Percentiles rank a stretch among this genome's conserved stretches.
These are phyloP conservation scores for Xylariaceae sp. DNA, from an alignment of 2,329 filamentous ascomycete genomes.

Conservation along the genomic window DNA sequence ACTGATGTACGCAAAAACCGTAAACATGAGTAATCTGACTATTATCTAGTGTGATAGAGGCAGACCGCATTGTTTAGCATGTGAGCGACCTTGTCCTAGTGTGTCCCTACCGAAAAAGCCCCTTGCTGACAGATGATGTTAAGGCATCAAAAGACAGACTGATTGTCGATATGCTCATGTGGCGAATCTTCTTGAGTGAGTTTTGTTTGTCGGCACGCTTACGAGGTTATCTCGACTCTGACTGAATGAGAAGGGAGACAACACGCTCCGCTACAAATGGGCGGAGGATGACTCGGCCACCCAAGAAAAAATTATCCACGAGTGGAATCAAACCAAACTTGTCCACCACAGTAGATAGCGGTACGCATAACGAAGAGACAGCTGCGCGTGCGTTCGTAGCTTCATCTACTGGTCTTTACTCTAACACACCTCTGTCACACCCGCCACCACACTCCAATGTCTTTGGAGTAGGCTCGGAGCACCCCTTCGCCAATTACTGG, in stretches of 20 bases:
- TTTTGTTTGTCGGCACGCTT: constrained; percentile 15
- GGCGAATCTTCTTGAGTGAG: constrained; percentile 72
- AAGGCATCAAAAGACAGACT: constrained; percentile 72
- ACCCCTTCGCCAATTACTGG: constrained; percentile 83
- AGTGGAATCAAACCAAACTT: constrained; percentile 39
- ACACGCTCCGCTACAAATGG: constrained; percentile 67
- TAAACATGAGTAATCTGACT: too few species aligned
- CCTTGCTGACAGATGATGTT: constrained; percentile 27
- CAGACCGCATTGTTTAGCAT: constrained; percentile 64
- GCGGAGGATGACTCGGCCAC: constrained; percentile 84
- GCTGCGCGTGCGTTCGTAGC: constrained; percentile 50
- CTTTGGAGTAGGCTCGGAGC: constrained; percentile 75
- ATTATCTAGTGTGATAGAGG: constrained; percentile 65
- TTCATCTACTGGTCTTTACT: constrained; percentile 59
- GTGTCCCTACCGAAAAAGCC: constrained; percentile 2
- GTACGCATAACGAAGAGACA: constrained; percentile 42
- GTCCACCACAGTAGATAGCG: constrained; percentile 55
- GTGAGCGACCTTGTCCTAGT: constrained; percentile 37
- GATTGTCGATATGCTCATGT: constrained; percentile 72
- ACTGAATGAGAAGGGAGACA: constrained; percentile 47
- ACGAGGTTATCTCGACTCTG: constrained; percentile 2
- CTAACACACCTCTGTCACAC: constrained; percentile 68
- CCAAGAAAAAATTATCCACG: constrained; percentile 51
- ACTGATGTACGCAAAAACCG: too few species aligned
- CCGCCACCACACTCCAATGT: constrained; percentile 66